A percentile compares a stretch with the other conserved stretches of the same genome.
Evolutionary conservation across 306 rosid genomes (phyloP).

Genomic region (Dryas drummondii): DNA sequence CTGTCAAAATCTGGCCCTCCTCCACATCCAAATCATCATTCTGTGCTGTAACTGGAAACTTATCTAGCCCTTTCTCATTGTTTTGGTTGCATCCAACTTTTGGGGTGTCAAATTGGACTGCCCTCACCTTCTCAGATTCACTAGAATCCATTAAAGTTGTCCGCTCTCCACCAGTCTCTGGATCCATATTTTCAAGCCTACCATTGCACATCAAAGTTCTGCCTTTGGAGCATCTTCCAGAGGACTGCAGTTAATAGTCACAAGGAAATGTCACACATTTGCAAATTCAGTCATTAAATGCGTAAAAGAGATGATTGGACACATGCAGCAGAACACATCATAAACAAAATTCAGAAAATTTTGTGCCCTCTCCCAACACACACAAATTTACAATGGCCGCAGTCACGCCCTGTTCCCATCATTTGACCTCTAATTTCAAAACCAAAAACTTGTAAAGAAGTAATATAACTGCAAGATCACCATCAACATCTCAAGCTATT

Average conservation of each 20-base stretch:
- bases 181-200: constrained; percentile 37
- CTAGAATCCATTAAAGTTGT: constrained; percentile 26
- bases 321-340: constrained; percentile 6
- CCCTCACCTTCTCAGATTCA: constrained; percentile 27
- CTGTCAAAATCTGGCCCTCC: constrained; percentile 56
- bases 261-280: constrained; percentile 31
- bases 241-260: constrained; percentile 53
- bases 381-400: background rate
- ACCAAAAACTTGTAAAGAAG: background rate
- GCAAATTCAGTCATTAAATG: background rate
- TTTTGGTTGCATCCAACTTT: constrained; percentile 15
- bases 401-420: background rate
- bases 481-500: background rate
- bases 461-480: background rate
- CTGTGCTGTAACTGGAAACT: constrained; percentile 28
- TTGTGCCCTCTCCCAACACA: background rate
- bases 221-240: constrained; percentile 36
- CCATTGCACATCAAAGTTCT: constrained; percentile 32
- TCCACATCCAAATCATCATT: constrained; percentile 46
- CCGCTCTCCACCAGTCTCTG: constrained; percentile 35
- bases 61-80: constrained; percentile 30
- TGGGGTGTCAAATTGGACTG: constrained; percentile 13
- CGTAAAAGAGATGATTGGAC: background rate
- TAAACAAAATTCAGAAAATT: background rate
- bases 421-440: background rate